Evolutionary conservation across 768 basidiomycete species (phyloP), one percentile per base, ranked within the genome.

Genomic region (Psilocybe azurescens): DNA sequence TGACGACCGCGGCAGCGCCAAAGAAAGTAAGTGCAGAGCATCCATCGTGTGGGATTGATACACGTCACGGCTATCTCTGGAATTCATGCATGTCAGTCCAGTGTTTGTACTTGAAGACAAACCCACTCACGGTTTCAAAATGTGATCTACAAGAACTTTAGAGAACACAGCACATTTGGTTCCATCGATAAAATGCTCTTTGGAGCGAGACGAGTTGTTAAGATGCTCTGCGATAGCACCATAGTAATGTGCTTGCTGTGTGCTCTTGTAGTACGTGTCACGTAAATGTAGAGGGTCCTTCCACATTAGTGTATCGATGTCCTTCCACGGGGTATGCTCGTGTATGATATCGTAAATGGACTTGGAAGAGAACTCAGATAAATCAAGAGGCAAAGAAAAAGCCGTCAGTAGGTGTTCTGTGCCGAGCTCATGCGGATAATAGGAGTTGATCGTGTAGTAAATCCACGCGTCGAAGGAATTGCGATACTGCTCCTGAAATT

Each of bases 231-330:
- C 54, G 6, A 64, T 53, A 4, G 53, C 58, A 3, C 28, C 32
- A 38, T 64, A 64, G 56, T 60, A 58, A 20, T 20, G 32, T 3
- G 11, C 39, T 9, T 30, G 13, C 4, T 60, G 24, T n/a, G 20
- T 38, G 18, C 13, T 53, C 4, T 4, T 18, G 24, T 53, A 52
- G 20, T 63, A 58, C n/a, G 5, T 7, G 48, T 41, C 46, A 33
- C 13, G 58, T 4, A 63, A 18, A 16, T 39, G 51, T 24, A 63
- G 9, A 28, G 62, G 62, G 33, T 63, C 62, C 5, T 58, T 49
- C 58, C 62, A 63, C 29, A 16, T 58, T n/a, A 39, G 36, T 10
- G 58, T 58, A 29, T 55, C 46, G 16, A 29, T 30, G 24, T 58
- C 57, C 14, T 53, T 53, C 62, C 62, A 63, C 18, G 57, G 57